These are phyloP conservation scores for Leccinum laetum DNA, from an alignment of 1,284 basidiomycete species.

Conservation along the genomic window DNA sequence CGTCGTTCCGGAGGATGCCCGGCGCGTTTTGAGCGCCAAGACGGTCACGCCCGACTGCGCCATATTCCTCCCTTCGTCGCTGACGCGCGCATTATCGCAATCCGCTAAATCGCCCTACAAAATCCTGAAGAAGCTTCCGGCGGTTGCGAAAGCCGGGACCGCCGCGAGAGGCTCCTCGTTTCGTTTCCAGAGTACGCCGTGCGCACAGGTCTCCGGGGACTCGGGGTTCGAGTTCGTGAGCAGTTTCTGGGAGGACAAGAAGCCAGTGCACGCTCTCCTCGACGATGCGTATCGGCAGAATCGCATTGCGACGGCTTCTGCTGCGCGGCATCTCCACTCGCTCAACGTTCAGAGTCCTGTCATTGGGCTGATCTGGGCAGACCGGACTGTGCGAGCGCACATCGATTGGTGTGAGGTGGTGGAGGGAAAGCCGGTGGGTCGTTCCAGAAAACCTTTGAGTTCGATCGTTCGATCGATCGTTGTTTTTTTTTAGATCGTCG, in stretches of 20 bases:
- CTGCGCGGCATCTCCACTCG: slow-evolving; percentile 50
- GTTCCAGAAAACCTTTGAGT: neutral
- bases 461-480: neutral
- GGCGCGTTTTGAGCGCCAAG: slow-evolving; percentile 44
- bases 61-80: slow-evolving; percentile 43
- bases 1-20: slow-evolving; percentile 31
- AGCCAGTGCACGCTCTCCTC: slow-evolving; percentile 45
- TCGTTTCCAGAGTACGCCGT: slow-evolving; percentile 52
- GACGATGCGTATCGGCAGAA: slow-evolving; percentile 60
- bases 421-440: slow-evolving; percentile 34
- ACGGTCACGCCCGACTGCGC: slow-evolving; percentile 48
- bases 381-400: slow-evolving; percentile 52
- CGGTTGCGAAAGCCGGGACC: slow-evolving; percentile 35
- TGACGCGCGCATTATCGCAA: slow-evolving; percentile 40
- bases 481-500: slow-evolving; percentile 38
- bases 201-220: slow-evolving; percentile 42
- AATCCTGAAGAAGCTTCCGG: slow-evolving; percentile 40
- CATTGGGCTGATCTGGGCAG: slow-evolving; percentile 55
- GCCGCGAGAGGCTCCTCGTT: slow-evolving; percentile 45
- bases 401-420: slow-evolving; percentile 51
- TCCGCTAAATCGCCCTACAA: slow-evolving; percentile 47
- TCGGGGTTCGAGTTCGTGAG: slow-evolving; percentile 54
- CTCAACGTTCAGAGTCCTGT: slow-evolving; percentile 46
- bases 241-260: slow-evolving; percentile 61
- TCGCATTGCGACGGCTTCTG: slow-evolving; percentile 52